Evolutionary conservation across 495 filamentous ascomycete species (phyloP).

Genomic region (Aspergillus funiculosus): DNA sequence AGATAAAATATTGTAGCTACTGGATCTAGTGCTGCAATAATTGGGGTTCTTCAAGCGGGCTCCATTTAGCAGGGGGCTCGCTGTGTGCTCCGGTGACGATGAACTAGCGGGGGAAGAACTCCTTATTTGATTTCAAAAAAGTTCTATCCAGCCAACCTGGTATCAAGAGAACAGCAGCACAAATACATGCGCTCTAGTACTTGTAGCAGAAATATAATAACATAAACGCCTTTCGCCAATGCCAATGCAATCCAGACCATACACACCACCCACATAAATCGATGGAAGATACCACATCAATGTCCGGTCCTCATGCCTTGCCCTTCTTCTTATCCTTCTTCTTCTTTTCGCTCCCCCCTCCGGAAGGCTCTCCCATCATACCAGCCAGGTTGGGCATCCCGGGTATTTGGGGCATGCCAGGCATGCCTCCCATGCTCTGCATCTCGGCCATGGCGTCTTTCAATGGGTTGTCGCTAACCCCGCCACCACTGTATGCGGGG

Average conservation of each 20-base stretch:
- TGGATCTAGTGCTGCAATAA: too few relatives aligned
- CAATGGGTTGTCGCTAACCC: slow-evolving; percentile 91
- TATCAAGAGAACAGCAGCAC: slow-evolving; percentile 18
- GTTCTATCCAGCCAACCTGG: slow-evolving; percentile 10
- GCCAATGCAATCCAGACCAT: slow-evolving; percentile 22
- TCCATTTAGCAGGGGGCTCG: too few relatives aligned
- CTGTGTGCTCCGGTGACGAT: background rate
- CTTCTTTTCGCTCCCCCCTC: slow-evolving; percentile 40
- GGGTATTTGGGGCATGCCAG: slow-evolving; percentile 43
- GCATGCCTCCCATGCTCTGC: slow-evolving; percentile 55
- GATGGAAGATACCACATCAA: background rate
- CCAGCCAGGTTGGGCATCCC: slow-evolving; percentile 41
- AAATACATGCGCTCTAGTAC: slow-evolving; percentile 6
- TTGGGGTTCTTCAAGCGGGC: background rate
- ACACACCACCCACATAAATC: slow-evolving; percentile 9
- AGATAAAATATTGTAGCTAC: too few relatives aligned
- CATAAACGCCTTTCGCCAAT: slow-evolving; percentile 23
- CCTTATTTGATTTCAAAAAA: background rate
- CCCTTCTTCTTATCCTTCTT: slow-evolving; percentile 51
- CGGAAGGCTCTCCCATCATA: slow-evolving; percentile 34
- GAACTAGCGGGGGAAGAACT: background rate
- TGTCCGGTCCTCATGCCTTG: slow-evolving; percentile 24
- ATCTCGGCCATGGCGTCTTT: slow-evolving; percentile 98
- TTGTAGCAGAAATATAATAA: slow-evolving; percentile 7
- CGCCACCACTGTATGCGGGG: slow-evolving; percentile 84